Base-by-base conservation (phyloP, 2,329 filamentous ascomycete species). In the Fonsecaea erecta region DNA sequence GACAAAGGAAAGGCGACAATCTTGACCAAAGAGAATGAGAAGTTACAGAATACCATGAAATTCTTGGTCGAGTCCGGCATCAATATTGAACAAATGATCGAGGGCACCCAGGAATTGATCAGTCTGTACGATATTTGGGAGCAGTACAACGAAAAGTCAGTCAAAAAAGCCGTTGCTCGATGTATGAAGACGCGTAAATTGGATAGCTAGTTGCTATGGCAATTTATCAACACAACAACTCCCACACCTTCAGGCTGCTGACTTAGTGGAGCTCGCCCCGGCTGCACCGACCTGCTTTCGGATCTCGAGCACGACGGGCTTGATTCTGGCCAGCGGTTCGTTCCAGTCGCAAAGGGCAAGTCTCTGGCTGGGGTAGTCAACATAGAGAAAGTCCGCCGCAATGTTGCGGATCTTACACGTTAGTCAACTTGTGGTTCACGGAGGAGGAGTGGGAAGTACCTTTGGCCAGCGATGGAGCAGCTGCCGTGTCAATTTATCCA, bases 51-150 rank as follows among this genome's bases (percentile, higher is more conserved):
- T 70, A 83, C 96, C 46, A 85, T 92, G 9, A 85, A 86, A 46
- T 97, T 93, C 90, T 82, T 97, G 63, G 90, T 93, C 0, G 92
- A 96, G 74, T 95, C 91, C 73, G 90, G 87, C 63, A 86, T 97
- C 51, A 91, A 96, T 72, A 90, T 97, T 73, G 87, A 91, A 70
- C 90, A 88, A 34, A 89, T 96, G 76, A 90, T 96, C 57, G 92
- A 97, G 77, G 92, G 90, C 73, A 94, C 91, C 0, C 93, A 97
- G 78, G 93, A 97, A 79, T 85, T 97, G 68, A 91, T 97, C 60
- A 93, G 91, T 2, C 86, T 97, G 68, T 97, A 97, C 75, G 91
- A 96, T 74, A 78, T 86, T 0, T 90, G 87, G 87, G 88, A 90
- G 70, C 81, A 81, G 65, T 90, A 88, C 73, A 86, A 80, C 61